phyloP scores from a whole-genome alignment of 352 stramenopile genomes.

The Thalassiosira exigua region DNA sequence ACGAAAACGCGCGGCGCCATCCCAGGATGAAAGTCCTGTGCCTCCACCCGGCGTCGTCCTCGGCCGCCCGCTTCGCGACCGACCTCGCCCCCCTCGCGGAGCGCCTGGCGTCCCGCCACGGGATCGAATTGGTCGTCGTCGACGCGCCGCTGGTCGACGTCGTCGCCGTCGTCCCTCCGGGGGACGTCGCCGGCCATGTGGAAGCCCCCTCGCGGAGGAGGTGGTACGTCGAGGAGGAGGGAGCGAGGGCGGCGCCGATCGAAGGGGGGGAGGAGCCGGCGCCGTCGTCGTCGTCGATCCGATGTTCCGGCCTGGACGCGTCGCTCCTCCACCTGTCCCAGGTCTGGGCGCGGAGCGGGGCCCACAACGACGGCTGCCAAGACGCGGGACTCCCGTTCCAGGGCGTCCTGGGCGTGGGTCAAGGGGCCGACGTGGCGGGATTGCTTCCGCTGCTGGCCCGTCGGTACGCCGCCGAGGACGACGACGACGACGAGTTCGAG shows the following conservation, averaged over 20 bases:
- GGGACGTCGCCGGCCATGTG: conserved; percentile 15
- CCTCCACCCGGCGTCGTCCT: conserved; percentile 74
- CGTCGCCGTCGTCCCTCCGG: neutral
- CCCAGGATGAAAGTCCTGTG: conserved; percentile 78
- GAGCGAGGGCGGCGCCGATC: neutral
- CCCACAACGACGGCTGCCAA: neutral
- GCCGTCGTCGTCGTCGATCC: conserved; percentile 2
- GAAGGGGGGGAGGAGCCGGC: neutral
- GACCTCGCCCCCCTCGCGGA: conserved; percentile 63
- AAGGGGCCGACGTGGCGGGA: conserved; percentile 69
- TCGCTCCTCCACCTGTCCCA: conserved; percentile 77
- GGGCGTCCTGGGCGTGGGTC: conserved; percentile 77
- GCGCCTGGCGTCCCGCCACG: conserved; percentile 70
- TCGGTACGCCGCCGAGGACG: conserved; percentile 15
- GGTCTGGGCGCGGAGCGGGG: conserved; percentile 69
- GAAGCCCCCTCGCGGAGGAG: conserved; percentile 13
- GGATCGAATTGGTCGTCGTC: conserved; percentile 82
- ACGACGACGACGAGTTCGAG: conserved; percentile 12
- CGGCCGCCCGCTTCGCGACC: conserved; percentile 54
- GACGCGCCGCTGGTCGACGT: conserved; percentile 68
- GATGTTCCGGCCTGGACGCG: conserved; percentile 77
- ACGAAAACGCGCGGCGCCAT: too few relatives aligned
- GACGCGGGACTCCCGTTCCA: conserved; percentile 56
- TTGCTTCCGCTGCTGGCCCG: conserved; percentile 72
- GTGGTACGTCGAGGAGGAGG: conserved; percentile 42